Evolutionary conservation across 2,329 filamentous ascomycete species (phyloP).

Genomic region (Hymenoscyphus scutula): DNA sequence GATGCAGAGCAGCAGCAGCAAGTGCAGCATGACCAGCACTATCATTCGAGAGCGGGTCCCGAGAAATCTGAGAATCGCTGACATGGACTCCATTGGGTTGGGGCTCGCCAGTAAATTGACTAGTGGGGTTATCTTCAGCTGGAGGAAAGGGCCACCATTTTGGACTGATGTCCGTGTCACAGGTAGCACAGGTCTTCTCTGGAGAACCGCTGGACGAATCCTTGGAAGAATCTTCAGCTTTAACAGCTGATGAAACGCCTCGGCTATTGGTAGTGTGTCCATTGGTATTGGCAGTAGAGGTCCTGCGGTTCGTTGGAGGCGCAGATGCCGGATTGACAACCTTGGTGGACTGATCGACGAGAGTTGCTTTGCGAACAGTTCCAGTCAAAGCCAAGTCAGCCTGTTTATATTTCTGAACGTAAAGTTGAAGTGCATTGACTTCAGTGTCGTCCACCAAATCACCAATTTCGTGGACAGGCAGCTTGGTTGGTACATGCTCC

Average conservation of each 20-base stretch:
- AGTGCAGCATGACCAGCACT: conserved; percentile 31
- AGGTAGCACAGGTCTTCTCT: conserved; percentile 59
- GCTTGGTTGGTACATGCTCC: conserved; percentile 73
- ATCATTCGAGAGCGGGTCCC: conserved; percentile 14
- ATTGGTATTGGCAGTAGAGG: conserved; percentile 48
- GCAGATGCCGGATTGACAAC: conserved; percentile 23
- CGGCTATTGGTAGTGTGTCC: conserved; percentile 23
- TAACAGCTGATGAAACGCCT: conserved; percentile 30
- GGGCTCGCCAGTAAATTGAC: conserved; percentile 5
- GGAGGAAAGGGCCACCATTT: conserved; percentile 59
- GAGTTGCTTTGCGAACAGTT: conserved; percentile 86
- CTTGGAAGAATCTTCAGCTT: conserved; percentile 27
- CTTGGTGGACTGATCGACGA: conserved; percentile 41
- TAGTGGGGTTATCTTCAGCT: conserved; percentile 8
- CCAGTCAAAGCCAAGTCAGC: conserved; percentile 87
- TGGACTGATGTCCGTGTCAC: conserved; percentile 68
- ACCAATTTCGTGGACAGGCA: conserved; percentile 72
- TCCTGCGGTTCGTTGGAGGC: conserved; percentile 48
- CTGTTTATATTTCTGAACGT: conserved; percentile 87
- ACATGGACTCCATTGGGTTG: conserved; percentile 18
- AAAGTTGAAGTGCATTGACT: conserved; percentile 81
- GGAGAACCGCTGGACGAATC: conserved; percentile 10
- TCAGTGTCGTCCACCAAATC: conserved; percentile 70
- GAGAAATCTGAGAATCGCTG: conserved; percentile 14
- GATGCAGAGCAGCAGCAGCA: conserved; percentile 35